Conservation (phyloP, 2,329 filamentous ascomycete species). For the Penicillium vulpinum region DNA sequence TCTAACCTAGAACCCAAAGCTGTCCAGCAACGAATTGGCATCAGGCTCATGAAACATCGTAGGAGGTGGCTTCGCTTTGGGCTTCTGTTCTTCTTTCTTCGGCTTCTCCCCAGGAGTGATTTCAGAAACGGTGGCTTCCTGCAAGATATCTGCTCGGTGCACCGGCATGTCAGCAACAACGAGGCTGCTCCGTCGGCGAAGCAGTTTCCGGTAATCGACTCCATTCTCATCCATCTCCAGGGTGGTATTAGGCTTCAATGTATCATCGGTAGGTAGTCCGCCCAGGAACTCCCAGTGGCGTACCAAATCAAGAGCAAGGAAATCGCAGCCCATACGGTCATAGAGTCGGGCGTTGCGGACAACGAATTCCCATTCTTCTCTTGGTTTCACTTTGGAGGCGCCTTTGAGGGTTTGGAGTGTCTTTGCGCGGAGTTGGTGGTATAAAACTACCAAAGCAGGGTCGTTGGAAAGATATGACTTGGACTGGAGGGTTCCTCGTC, state of each 20-base stretch:
- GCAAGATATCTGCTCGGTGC: conserved; percentile 42
- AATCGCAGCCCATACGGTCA: conserved; percentile 88
- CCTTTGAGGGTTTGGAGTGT: conserved; percentile 80
- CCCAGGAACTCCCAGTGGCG: conserved; percentile 53
- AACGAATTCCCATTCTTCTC: conserved; percentile 84
- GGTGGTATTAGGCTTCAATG: conserved; percentile 40
- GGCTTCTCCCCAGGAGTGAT: conserved; percentile 20
- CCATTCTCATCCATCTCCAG: conserved; percentile 30
- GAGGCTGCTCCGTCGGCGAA: conserved; percentile 71
- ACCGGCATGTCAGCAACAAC: conserved; percentile 69
- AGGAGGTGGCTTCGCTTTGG: conserved; percentile 60
- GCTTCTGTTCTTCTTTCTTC: conserved; percentile 36
- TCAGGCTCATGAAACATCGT: conserved; percentile 93
- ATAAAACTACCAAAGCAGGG: conserved; percentile 82
- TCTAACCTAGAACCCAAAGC: conserved; percentile 76
- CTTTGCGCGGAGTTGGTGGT: conserved; percentile 78
- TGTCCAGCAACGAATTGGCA: conserved; percentile 81
- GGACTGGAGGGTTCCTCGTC: conserved; percentile 59
- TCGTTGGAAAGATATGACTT: conserved; percentile 87
- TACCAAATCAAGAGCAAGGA: conserved; percentile 79
- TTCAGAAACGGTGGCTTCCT: conserved; percentile 38
- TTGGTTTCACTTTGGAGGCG: conserved; percentile 75
- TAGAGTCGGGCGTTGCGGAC: conserved; percentile 82
- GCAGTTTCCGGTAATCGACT: conserved; percentile 65
- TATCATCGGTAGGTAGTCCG: conserved; percentile 18